Evolutionary conservation across 768 basidiomycete species (phyloP), one percentile per base, ranked within the genome.

Genomic region (Strobilomyces echinocephalus): DNA sequence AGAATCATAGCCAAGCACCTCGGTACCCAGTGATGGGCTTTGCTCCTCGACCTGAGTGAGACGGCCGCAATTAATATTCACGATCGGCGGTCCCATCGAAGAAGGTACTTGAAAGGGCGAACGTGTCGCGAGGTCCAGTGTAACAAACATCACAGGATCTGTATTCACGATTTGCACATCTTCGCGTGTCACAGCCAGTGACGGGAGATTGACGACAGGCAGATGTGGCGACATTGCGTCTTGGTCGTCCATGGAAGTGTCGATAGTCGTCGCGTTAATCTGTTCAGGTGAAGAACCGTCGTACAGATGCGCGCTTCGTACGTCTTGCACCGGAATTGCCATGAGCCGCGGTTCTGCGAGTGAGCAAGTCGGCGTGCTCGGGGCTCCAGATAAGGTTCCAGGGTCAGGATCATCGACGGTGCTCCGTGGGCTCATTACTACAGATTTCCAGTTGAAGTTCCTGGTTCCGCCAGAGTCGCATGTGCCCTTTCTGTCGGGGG

Each of bases 141-240:
- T n/a, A 18, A 18, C 15, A 8, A 45, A 20, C 30, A 39, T 0
- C 36, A 49, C 31, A 2, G 24, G n/a, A 12, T 9, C 38, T 16
- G 30, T 26, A 24, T 50, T 48, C 12, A 44, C 26, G 12, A 21
- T 11, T 38, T 1, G 39, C 1, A 42, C 5, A 1, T 46, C 42
- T 20, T 52, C 51, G 4, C 51, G 51, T 28, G 10, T 41, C 6
- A 21, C 9, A n/a, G 49, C n/a, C n/a, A 44, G 8, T 8, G 48
- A 52, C 6, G 61, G 61, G 42, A 62, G 58, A n/a, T 62, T 57
- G 14, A 53, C 41, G n/a, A n/a, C 20, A 44, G 58, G 10, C n/a
- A 24, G 39, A 5, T 14, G 45, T 11, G 45, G 16, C 6, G 4
- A 34, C 9, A 34, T n/a, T 15, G 20, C 8, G 0, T 45, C 30